Percentiles rank a stretch among this genome's conserved stretches.
phyloP scores from a whole-genome alignment of 2,329 filamentous ascomycete genomes.

The Beauveria bassiana region DNA sequence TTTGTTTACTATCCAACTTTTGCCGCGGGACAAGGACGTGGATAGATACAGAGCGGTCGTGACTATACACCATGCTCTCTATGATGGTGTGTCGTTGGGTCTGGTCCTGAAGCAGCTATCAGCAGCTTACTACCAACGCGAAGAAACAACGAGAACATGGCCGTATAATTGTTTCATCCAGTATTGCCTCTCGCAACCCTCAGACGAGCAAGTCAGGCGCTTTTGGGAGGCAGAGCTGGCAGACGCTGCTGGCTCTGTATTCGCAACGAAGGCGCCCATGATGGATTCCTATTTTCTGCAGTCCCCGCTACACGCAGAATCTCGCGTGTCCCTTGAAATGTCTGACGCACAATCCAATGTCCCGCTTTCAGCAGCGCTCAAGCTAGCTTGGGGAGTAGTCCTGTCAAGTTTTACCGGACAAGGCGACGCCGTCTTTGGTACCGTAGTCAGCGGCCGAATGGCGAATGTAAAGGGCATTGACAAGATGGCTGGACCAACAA shows the following conservation, averaged over 20 bases:
- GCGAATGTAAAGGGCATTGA: slow-evolving; percentile 11
- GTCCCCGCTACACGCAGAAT: background rate
- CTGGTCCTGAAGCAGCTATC: slow-evolving; percentile 22
- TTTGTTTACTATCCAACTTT: background rate
- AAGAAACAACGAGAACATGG: background rate
- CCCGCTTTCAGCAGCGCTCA: slow-evolving; percentile 24
- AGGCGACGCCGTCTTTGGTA: slow-evolving; percentile 11
- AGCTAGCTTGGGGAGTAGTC: slow-evolving; percentile 9
- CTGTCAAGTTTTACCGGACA: slow-evolving; percentile 7
- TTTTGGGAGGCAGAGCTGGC: background rate
- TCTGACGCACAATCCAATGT: slow-evolving; percentile 27
- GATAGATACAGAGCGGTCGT: background rate
- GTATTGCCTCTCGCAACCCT: slow-evolving; percentile 8
- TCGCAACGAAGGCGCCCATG: slow-evolving; percentile 26
- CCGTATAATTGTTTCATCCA: slow-evolving; percentile 10
- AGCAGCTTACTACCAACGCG: slow-evolving; percentile 13
- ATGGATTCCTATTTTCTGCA: slow-evolving; percentile 18
- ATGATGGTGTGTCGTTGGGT: slow-evolving; percentile 28
- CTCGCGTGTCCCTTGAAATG: background rate
- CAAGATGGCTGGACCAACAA: slow-evolving; percentile 20
- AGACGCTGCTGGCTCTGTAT: slow-evolving; percentile 29
- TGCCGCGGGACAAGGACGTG: slow-evolving; percentile 12
- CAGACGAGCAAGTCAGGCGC: slow-evolving; percentile 22
- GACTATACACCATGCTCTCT: slow-evolving; percentile 32
- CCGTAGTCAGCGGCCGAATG: slow-evolving; percentile 11